Evolutionary conservation across 2,329 filamentous ascomycete species (phyloP).

Genomic region (Botrytis aclada): DNA sequence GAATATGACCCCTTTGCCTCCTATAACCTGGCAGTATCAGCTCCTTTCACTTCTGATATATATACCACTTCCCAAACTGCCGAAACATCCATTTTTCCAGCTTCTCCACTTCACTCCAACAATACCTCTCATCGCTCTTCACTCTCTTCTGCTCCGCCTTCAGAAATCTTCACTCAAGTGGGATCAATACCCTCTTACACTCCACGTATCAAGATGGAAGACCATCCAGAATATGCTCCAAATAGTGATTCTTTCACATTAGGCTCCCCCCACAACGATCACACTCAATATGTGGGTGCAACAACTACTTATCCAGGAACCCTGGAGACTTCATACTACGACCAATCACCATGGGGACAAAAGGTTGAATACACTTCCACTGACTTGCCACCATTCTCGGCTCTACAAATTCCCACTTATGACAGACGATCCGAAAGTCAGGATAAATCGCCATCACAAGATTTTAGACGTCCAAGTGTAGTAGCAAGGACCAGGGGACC

Average conservation of each 20-base stretch:
- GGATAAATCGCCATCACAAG: conserved; percentile 26
- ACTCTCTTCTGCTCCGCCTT: conserved; percentile 37
- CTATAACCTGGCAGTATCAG: conserved; percentile 44
- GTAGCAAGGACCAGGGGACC: conserved; percentile 37
- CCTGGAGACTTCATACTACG: conserved; percentile 34
- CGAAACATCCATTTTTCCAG: conserved; percentile 36
- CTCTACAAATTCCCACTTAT: conserved; percentile 31
- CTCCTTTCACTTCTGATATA: conserved; percentile 47
- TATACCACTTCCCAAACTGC: conserved; percentile 43
- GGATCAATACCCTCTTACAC: conserved; percentile 35
- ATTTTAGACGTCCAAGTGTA: conserved; percentile 24
- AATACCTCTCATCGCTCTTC: conserved; percentile 38
- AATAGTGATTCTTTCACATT: conserved; percentile 31
- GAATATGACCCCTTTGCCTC: conserved; percentile 52
- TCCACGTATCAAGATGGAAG: conserved; percentile 38
- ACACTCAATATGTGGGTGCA: conserved; percentile 29
- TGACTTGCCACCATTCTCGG: conserved; percentile 33
- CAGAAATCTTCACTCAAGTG: conserved; percentile 35
- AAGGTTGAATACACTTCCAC: conserved; percentile 33
- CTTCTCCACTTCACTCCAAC: conserved; percentile 35
- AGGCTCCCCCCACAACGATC: conserved; percentile 30
- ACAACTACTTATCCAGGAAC: conserved; percentile 32
- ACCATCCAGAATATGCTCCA: conserved; percentile 32
- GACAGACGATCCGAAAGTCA: conserved; percentile 33
- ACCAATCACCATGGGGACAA: conserved; percentile 29